Evolutionary conservation across 2,329 filamentous ascomycete species (phyloP).

Genomic region (Xylariomycetidae sp.): DNA sequence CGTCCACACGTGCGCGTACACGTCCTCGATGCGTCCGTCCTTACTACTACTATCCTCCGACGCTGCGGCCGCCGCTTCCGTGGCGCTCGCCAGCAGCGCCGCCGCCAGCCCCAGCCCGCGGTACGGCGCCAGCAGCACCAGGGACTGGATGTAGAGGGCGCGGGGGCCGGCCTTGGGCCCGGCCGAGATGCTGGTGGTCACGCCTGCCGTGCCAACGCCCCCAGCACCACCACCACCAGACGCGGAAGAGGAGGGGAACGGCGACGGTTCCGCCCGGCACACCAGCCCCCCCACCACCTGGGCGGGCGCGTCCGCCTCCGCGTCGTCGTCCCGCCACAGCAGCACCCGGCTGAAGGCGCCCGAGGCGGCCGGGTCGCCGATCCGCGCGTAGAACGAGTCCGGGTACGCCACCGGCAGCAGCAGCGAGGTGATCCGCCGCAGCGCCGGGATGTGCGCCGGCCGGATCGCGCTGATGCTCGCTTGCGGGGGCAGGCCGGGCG

Average conservation of each 20-base stretch:
- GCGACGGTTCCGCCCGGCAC: conserved; percentile 53
- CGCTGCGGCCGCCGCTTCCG: conserved; percentile 33
- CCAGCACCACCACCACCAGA: conserved; percentile 1
- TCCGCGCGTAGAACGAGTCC: conserved; percentile 55
- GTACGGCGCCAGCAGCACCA: conserved; percentile 58
- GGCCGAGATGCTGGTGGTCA: conserved; percentile 2
- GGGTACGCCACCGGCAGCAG: conserved; percentile 59
- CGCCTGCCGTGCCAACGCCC: conserved; percentile 3
- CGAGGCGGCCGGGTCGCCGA: conserved; percentile 42
- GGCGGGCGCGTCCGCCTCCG: conserved; percentile 28
- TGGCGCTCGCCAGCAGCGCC: conserved; percentile 49
- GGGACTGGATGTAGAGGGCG: conserved; percentile 58
- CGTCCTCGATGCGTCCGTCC: conserved; percentile 33
- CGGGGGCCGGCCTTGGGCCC: conserved; percentile 27
- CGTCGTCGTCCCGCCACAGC: conserved; percentile 43
- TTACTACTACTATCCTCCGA: too few species aligned
- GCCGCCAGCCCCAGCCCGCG: conserved; percentile 52
- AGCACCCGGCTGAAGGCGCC: conserved; percentile 55
- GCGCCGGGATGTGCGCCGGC: conserved; percentile 46
- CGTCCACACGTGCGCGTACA: conserved; percentile 65
- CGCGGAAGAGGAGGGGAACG: conserved; percentile 22
- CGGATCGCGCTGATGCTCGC: conserved; percentile 47
- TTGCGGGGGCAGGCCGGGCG: conserved; percentile 35
- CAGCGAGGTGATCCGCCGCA: conserved; percentile 59
- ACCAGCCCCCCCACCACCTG: conserved; percentile 58